Evolutionary conservation across 805 yeast genomes (phyloP).

Genomic region (Wickerhamomyces strasburgensis): DNA sequence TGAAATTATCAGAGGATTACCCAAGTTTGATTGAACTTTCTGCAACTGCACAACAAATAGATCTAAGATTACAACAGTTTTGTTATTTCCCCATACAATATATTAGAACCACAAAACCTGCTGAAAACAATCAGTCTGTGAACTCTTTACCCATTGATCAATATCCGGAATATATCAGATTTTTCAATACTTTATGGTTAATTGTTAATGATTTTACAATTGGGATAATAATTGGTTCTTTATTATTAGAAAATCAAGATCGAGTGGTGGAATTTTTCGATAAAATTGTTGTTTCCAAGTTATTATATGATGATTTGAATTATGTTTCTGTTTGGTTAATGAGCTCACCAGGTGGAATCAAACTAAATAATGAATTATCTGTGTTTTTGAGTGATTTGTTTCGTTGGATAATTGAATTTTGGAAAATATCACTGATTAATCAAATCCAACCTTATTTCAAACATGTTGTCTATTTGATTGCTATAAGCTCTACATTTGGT

Average conservation of each 20-base stretch:
- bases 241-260: constrained; percentile 36
- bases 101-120: constrained; percentile 38
- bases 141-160: constrained; percentile 37
- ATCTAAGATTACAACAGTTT: constrained; percentile 68
- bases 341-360: constrained; percentile 90
- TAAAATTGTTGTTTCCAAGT: constrained; percentile 30
- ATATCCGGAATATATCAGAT: constrained; percentile 62
- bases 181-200: constrained; percentile 87
- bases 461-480: constrained; percentile 31
- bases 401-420: constrained; percentile 75
- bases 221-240: constrained; percentile 57
- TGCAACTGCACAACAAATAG: constrained; percentile 72
- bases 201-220: constrained; percentile 75
- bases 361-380: constrained; percentile 82
- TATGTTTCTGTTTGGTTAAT: constrained; percentile 66
- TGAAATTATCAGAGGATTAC: constrained; percentile 13
- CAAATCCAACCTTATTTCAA: constrained; percentile 27
- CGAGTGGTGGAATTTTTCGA: constrained; percentile 25
- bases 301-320: constrained; percentile 42
- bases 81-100: constrained; percentile 80
- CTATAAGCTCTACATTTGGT: constrained; percentile 45
- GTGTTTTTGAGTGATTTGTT: constrained; percentile 81
- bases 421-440: constrained; percentile 36
- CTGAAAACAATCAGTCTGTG: constrained; percentile 22
- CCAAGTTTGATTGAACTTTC: constrained; percentile 39